Conservation (phyloP, 192 early-diverging fungal species). For the Obelidium mucronatum region DNA sequence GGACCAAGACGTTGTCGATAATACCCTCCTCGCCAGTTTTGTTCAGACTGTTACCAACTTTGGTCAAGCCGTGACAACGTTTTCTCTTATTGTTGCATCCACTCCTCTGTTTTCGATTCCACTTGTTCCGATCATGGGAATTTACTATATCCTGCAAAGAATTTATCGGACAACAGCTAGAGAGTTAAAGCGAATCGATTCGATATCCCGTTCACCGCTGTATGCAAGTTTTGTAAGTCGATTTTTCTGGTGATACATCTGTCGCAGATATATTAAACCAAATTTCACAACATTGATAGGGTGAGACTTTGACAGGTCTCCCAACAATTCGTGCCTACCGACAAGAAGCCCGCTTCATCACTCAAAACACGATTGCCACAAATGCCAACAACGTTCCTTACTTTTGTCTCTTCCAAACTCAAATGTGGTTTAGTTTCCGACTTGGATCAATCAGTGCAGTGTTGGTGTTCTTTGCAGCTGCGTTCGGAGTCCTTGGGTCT, state of each 20-base stretch:
- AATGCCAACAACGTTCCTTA: conserved; percentile 79
- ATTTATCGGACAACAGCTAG: conserved; percentile 79
- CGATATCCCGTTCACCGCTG: conserved; percentile 39
- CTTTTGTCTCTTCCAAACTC: conserved; percentile 26
- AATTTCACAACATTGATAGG: too few relatives aligned
- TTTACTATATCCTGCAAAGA: conserved; percentile 78
- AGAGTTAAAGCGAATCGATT: conserved; percentile 45
- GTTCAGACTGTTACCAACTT: conserved; percentile 61
- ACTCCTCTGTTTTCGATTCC: conserved; percentile 77
- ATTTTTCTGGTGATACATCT: too few relatives aligned
- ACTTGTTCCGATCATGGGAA: conserved; percentile 69
- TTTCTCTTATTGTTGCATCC: conserved; percentile 68
- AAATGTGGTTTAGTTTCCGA: conserved; percentile 42
- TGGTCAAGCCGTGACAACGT: conserved; percentile 60
- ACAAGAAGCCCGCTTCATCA: conserved; percentile 50
- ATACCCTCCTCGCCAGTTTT: neutral
- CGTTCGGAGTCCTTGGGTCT: conserved; percentile 77
- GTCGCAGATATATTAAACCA: too few relatives aligned
- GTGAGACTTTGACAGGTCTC: conserved; percentile 65
- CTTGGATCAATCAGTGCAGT: conserved; percentile 63
- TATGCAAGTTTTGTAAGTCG: conserved; percentile 36
- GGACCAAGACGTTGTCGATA: conserved; percentile 57
- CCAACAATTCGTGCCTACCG: conserved; percentile 85
- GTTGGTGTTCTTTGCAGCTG: conserved; percentile 74
- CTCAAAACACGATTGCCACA: conserved; percentile 63